phyloP scores from a whole-genome alignment of 257 asterid species.

The Gardenia jasminoides region DNA sequence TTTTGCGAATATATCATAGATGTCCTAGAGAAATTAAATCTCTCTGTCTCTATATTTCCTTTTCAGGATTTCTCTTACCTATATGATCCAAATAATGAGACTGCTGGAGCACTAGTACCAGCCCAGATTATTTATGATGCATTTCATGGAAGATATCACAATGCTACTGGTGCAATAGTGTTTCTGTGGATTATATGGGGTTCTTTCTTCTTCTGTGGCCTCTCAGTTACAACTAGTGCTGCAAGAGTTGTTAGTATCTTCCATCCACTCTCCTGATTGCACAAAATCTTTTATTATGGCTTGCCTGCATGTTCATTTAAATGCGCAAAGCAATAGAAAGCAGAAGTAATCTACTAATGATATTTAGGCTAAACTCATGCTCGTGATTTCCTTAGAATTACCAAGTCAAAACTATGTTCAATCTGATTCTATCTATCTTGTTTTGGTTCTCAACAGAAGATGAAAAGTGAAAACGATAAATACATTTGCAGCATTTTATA shows the following conservation, averaged over 20 bases:
- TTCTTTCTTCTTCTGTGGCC: conserved; percentile 49
- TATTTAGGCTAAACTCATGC: background rate
- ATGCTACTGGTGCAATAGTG: conserved; percentile 30
- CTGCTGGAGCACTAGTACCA: conserved; percentile 42
- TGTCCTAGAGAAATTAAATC: too few relatives aligned
- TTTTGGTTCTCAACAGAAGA: too few relatives aligned
- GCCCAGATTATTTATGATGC: conserved; percentile 51
- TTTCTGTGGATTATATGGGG: conserved; percentile 40
- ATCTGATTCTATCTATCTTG: too few relatives aligned
- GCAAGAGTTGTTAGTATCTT: conserved; percentile 38
- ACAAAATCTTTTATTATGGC: too few relatives aligned
- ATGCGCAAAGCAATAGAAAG: too few relatives aligned
- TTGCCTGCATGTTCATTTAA: background rate
- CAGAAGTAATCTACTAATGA: background rate
- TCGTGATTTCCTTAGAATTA: too few relatives aligned
- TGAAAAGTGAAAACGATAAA: too few relatives aligned
- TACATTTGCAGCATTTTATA: too few relatives aligned
- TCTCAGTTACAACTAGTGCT: conserved; percentile 45
- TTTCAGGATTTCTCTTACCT: conserved; percentile 31
- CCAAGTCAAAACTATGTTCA: too few relatives aligned
- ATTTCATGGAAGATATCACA: conserved; percentile 35
- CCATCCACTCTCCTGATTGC: background rate
- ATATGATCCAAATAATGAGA: conserved; percentile 34
- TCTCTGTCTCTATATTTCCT: too few relatives aligned
- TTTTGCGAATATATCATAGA: too few relatives aligned